phyloP scores from a whole-genome alignment of 1,139 yeast genomes.

The Candida sp. region DNA sequence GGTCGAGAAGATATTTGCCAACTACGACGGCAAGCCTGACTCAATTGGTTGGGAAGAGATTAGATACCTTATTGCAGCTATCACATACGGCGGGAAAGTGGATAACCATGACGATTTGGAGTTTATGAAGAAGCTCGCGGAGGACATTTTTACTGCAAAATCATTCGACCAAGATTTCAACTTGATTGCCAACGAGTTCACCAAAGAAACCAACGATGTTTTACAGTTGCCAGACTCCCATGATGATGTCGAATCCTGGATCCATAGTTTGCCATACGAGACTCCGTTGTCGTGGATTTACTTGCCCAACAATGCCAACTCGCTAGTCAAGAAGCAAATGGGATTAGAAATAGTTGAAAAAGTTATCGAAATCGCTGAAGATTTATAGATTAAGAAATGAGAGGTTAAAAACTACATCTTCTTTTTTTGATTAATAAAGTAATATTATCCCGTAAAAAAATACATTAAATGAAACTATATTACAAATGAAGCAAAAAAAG shows the following conservation, averaged over 20 bases:
- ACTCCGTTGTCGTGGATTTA: constrained; percentile 72
- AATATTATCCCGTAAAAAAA: constrained; percentile 4
- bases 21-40: constrained; percentile 43
- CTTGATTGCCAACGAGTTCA: constrained; percentile 31
- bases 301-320: constrained; percentile 48
- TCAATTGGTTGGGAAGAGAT: constrained; percentile 53
- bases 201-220: constrained; percentile 16
- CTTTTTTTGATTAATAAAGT: neutral
- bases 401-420: neutral
- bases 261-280: constrained; percentile 54
- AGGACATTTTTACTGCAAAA: constrained; percentile 25
- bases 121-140: constrained; percentile 29
- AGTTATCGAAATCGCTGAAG: constrained; percentile 12
- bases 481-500: neutral
- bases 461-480: constrained; percentile 2
- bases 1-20: constrained; percentile 42
- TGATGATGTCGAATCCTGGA: constrained; percentile 54
- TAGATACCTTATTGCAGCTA: constrained; percentile 50
- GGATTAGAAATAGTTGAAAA: constrained; percentile 20
- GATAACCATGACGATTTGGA: constrained; percentile 49
- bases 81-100: constrained; percentile 79
- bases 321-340: constrained; percentile 20
- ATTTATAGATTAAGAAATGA: neutral
- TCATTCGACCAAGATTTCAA: constrained; percentile 33
- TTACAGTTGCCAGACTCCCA: constrained; percentile 54